These are phyloP conservation scores for Neonectria neomacrospora DNA, from an alignment of 2,329 filamentous ascomycete species.

Conservation along the genomic window DNA sequence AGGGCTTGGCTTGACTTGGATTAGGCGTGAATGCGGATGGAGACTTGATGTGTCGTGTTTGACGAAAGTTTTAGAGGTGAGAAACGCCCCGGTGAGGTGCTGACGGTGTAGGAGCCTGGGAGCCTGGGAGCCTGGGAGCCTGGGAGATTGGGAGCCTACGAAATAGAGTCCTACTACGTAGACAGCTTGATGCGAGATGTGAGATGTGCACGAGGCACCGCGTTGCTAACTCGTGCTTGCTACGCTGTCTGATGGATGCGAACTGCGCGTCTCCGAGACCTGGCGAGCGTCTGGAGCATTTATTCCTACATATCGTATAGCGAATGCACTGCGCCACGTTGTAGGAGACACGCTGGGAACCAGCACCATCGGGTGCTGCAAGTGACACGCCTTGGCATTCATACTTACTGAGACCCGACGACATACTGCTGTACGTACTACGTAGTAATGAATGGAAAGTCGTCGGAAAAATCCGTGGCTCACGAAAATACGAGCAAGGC, in stretches of 20 bases:
- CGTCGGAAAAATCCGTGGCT: slow-evolving; percentile 4
- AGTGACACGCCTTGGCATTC: background rate
- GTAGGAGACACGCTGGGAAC: background rate
- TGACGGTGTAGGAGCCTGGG: background rate
- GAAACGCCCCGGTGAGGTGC: background rate
- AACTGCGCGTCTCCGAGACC: slow-evolving; percentile 10
- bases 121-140: background rate
- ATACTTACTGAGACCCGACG: background rate
- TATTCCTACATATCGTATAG: background rate
- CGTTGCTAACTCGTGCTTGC: slow-evolving; percentile 11
- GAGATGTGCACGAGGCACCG: background rate
- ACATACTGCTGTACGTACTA: slow-evolving; percentile 9
- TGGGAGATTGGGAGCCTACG: background rate
- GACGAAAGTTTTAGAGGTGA: background rate
- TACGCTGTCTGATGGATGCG: slow-evolving; percentile 18
- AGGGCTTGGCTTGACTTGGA: slow-evolving; percentile 4
- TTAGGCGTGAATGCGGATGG: background rate
- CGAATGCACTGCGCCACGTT: background rate
- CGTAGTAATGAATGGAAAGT: too few relatives aligned
- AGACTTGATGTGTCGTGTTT: background rate
- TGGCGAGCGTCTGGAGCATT: slow-evolving; percentile 5
- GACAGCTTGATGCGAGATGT: background rate
- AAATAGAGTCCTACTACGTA: background rate
- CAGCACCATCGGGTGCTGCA: background rate
- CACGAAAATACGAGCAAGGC: slow-evolving; percentile 1